Percentiles rank a stretch among this genome's conserved stretches.
Evolutionary conservation across 129 eudicot species (phyloP).

Genomic region (Arctium lappa): DNA sequence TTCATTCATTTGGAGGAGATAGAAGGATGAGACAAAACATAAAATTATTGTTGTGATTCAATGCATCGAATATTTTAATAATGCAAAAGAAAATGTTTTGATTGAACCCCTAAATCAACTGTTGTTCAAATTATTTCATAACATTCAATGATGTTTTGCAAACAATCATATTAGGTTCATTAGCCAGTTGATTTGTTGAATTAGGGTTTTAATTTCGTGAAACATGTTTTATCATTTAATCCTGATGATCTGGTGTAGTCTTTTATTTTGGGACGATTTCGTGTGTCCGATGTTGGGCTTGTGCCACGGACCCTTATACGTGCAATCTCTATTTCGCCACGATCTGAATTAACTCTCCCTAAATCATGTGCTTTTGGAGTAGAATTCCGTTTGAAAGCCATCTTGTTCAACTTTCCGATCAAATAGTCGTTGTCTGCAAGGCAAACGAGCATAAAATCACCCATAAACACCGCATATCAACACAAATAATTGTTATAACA

Average conservation of each 20-base stretch:
- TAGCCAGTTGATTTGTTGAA: neutral
- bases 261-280: constrained; percentile 8
- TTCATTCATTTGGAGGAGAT: no score
- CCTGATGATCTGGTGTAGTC: neutral
- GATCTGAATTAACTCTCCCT: neutral
- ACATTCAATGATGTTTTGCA: neutral
- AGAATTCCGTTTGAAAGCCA: constrained; percentile 11
- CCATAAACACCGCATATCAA: neutral
- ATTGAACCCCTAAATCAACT: neutral
- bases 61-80: no score
- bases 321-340: neutral
- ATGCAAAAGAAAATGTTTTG: neutral
- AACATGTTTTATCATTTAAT: constrained; percentile 10
- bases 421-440: constrained; percentile 20
- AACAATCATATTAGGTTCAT: no score
- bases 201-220: constrained; percentile 8
- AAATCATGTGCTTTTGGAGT: constrained; percentile 8
- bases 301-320: constrained; percentile 13
- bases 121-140: neutral
- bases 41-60: no score
- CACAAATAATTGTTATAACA: neutral
- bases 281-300: neutral
- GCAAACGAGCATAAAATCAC: neutral
- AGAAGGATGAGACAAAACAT: no score
- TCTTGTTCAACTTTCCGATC: constrained; percentile 22